Conservation (phyloP, 2,329 filamentous ascomycete species). For the Ploettnerulaceae sp. region DNA sequence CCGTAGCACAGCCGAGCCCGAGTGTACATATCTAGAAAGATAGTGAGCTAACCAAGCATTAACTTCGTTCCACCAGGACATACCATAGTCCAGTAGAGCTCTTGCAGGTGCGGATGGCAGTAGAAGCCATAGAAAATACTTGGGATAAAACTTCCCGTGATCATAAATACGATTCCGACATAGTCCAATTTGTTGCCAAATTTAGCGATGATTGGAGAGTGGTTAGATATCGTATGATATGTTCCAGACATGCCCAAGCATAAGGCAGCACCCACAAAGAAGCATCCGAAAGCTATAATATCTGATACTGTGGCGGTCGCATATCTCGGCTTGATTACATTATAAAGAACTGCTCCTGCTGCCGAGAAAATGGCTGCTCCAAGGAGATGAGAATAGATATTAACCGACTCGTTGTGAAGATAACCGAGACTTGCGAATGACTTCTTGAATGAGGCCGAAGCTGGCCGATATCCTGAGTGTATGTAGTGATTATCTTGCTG, state of each 20-base stretch:
- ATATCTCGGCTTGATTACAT: constrained; percentile 60
- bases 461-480: constrained; percentile 58
- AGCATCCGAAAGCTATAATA: constrained; percentile 69
- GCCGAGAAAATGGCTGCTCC: constrained; percentile 58
- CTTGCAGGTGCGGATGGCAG: constrained; percentile 60
- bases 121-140: constrained; percentile 84
- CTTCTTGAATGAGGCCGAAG: constrained; percentile 53
- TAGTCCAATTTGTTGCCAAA: constrained; percentile 95
- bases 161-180: constrained; percentile 85
- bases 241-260: constrained; percentile 79
- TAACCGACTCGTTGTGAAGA: constrained; percentile 60
- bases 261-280: constrained; percentile 67
- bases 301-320: constrained; percentile 56
- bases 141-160: constrained; percentile 87
- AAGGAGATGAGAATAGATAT: constrained; percentile 66
- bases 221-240: constrained; percentile 81
- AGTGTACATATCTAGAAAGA: constrained; percentile 65
- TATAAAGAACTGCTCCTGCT: constrained; percentile 49
- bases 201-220: constrained; percentile 70
- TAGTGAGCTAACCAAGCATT: not conserved
- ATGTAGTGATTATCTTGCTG: constrained; percentile 67
- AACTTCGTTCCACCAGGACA: constrained; percentile 29
- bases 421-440: constrained; percentile 56
- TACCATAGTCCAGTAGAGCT: constrained; percentile 71
- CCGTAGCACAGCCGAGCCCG: constrained; percentile 68